Percentiles rank a stretch among this genome's conserved stretches.
phyloP scores from a whole-genome alignment of 495 filamentous ascomycete genomes.

The Penicillium dipodomyicola region DNA sequence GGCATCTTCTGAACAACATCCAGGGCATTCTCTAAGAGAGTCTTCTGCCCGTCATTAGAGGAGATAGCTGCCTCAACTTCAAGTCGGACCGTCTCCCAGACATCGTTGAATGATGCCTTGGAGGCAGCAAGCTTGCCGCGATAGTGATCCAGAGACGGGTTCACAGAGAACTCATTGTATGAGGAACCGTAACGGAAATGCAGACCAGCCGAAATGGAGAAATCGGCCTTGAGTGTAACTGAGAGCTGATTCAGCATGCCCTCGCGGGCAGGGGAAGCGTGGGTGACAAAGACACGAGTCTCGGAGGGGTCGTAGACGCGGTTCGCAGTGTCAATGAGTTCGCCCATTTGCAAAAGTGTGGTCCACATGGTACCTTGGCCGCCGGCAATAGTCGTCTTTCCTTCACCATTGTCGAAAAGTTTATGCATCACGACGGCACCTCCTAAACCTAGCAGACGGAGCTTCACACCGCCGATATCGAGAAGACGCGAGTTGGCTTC shows the following conservation, averaged over 20 bases:
- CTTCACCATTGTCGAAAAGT: constrained; percentile 98
- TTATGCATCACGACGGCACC: constrained; percentile 99
- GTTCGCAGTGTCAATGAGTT: constrained; percentile 96
- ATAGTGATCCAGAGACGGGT: constrained; percentile 96
- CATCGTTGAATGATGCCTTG: constrained; percentile 97
- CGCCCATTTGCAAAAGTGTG: constrained; percentile 95
- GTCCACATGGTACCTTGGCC: constrained; percentile 99
- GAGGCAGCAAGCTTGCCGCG: constrained; percentile 99
- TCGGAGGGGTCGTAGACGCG: constrained; percentile 98
- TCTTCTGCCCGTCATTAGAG: constrained; percentile 90
- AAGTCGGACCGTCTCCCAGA: constrained; percentile 97
- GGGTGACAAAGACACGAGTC: constrained; percentile 96
- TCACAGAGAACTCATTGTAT: constrained; percentile 99
- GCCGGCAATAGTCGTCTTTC: constrained; percentile 95
- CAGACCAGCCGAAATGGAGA: constrained; percentile 94
- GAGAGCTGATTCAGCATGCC: constrained; percentile 97
- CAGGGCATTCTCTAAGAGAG: constrained; percentile 82
- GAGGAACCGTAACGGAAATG: constrained; percentile 99
- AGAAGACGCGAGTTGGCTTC: constrained; percentile 93
- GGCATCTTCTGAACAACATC: constrained; percentile 96
- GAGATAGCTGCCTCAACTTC: constrained; percentile 93
- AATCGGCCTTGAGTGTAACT: constrained; percentile 96
- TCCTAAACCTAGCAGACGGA: constrained; percentile 88
- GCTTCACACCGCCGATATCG: constrained; percentile 93
- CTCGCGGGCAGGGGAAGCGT: constrained; percentile 94